phyloP scores from a whole-genome alignment of 1,284 basidiomycete species.

The Ceratobasidium sp. region DNA sequence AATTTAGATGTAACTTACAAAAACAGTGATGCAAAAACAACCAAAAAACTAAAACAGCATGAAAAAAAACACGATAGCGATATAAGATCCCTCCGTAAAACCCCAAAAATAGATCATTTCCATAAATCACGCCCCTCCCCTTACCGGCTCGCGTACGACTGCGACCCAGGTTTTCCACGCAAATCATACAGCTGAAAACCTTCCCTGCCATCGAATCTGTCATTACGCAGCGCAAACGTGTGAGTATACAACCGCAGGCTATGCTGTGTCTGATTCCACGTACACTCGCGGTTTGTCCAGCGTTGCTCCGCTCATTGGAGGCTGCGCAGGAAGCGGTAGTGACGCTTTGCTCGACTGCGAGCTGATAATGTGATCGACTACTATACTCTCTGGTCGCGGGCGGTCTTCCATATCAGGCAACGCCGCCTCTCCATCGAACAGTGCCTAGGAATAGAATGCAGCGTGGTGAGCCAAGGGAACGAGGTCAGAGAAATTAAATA shows the following conservation, averaged over 20 bases:
- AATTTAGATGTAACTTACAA: not conserved
- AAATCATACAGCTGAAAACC: slow-evolving; percentile 41
- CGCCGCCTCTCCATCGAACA: slow-evolving; percentile 35
- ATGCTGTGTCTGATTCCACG: not conserved
- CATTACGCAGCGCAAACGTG: not conserved
- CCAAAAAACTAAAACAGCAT: too few relatives aligned
- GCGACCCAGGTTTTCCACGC: slow-evolving; percentile 23
- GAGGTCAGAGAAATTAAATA: not conserved
- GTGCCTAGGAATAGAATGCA: not conserved
- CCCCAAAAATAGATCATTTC: slow-evolving; percentile 10
- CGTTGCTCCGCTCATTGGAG: not conserved
- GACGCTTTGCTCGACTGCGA: slow-evolving; percentile 22
- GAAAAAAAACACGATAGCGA: not conserved
- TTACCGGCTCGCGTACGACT: slow-evolving; percentile 25
- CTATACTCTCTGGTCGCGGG: not conserved
- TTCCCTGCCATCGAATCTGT: slow-evolving; percentile 35
- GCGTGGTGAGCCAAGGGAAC: too few relatives aligned
- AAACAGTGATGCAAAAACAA: not conserved
- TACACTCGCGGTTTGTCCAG: slow-evolving; percentile 33
- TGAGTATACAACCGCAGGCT: not conserved
- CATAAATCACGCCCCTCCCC: not conserved
- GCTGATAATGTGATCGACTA: slow-evolving; percentile 31
- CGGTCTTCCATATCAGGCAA: slow-evolving; percentile 24
- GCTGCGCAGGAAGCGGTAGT: not conserved
- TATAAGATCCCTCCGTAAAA: not conserved